Conservation (phyloP, 768 basidiomycete genomes). For the Asterophora parasitica region DNA sequence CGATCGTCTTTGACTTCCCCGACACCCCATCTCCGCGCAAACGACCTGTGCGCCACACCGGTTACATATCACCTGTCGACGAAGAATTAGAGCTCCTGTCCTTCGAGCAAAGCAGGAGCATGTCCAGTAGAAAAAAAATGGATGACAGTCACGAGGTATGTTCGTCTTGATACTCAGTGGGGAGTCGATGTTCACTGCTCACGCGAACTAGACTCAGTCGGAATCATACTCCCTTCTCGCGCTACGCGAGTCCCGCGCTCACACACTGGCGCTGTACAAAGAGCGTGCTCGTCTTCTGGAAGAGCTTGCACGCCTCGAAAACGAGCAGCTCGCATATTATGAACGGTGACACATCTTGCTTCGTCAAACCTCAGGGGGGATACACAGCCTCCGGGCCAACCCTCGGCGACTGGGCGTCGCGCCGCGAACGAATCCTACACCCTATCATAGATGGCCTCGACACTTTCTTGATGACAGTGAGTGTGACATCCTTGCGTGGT, state of each 20-base stretch:
- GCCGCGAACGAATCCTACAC: no score
- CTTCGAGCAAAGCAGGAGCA: conserved; percentile 36
- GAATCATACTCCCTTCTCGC: conserved; percentile 6
- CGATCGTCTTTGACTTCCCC: neutral
- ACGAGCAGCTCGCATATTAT: neutral
- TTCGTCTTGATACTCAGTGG: conserved; percentile 1
- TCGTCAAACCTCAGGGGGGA: no score
- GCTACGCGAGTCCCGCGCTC: conserved; percentile 24
- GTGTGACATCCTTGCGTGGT: no score
- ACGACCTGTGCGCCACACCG: conserved; percentile 40
- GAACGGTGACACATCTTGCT: neutral
- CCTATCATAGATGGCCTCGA: no score
- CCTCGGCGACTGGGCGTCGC: no score
- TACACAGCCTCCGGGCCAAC: no score
- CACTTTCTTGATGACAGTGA: no score
- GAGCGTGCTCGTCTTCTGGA: conserved; percentile 54
- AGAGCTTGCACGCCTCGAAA: conserved; percentile 44
- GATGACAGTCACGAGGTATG: conserved; percentile 4
- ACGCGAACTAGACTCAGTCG: neutral
- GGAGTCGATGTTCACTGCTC: no score
- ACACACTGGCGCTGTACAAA: conserved; percentile 48
- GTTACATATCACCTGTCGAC: conserved; percentile 53
- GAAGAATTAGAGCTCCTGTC: conserved; percentile 45
- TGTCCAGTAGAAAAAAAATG: neutral
- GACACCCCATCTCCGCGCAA: conserved; percentile 2